Evolutionary conservation across 495 filamentous ascomycete genomes (phyloP).

Genomic region (Penicillium cosmopolitanum): DNA sequence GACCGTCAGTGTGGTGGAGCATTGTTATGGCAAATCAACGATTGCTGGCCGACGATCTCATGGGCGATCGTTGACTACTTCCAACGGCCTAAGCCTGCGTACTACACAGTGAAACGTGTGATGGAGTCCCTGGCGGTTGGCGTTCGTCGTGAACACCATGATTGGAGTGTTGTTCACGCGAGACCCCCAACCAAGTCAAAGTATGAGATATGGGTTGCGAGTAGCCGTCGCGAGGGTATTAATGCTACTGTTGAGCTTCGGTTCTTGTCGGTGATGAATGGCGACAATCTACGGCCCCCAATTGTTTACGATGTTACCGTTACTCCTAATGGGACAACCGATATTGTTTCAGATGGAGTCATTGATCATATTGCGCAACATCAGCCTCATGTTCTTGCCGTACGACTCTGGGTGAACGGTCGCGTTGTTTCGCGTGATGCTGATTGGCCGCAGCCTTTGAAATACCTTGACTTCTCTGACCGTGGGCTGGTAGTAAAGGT

Average conservation of each 20-base stretch:
- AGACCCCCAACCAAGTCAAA: slow-evolving; percentile 57
- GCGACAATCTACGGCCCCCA: slow-evolving; percentile 60
- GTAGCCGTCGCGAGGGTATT: slow-evolving; percentile 60
- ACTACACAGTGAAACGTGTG: slow-evolving; percentile 82
- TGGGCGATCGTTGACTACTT: slow-evolving; percentile 90
- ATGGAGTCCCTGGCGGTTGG: slow-evolving; percentile 76
- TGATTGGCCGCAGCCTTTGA: slow-evolving; percentile 2
- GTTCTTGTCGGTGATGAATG: slow-evolving; percentile 74
- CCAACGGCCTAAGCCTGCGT: slow-evolving; percentile 85
- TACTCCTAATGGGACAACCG: slow-evolving; percentile 72
- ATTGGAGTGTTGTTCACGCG: slow-evolving; percentile 66
- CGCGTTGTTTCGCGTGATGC: neutral
- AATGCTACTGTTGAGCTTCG: slow-evolving; percentile 67
- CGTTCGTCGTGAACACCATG: slow-evolving; percentile 69
- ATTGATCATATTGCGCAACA: neutral
- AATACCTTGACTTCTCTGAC: slow-evolving; percentile 5
- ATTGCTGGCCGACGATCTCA: slow-evolving; percentile 93
- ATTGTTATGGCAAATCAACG: slow-evolving; percentile 94
- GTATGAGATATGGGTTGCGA: slow-evolving; percentile 81
- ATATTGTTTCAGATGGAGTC: slow-evolving; percentile 52
- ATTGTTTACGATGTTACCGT: slow-evolving; percentile 59
- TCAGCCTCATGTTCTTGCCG: neutral
- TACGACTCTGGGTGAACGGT: neutral
- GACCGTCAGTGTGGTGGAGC: slow-evolving; percentile 82
- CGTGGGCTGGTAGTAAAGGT: slow-evolving; percentile 1